phyloP scores from a whole-genome alignment of 331 rosid species.

The Quercus tomentella region DNA sequence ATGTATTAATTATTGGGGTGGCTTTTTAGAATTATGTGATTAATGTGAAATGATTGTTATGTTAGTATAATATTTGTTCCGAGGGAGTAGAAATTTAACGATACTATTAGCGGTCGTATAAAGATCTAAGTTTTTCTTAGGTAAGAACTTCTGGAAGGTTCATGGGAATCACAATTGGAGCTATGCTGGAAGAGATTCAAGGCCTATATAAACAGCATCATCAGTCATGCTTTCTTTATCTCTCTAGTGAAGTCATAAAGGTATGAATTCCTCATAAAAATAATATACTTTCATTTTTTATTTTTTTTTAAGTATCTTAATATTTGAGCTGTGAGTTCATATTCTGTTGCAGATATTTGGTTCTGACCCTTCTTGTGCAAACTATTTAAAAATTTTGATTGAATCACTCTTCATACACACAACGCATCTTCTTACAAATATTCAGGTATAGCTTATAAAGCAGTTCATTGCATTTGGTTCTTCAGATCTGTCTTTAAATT shows the following conservation, averaged over 20 bases:
- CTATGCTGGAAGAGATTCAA: constrained; percentile 98
- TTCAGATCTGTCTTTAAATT: constrained; percentile 1
- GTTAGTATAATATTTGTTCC: not conserved
- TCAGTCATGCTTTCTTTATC: constrained; percentile 98
- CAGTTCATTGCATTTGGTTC: constrained; percentile 7
- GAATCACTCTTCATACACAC: constrained; percentile 90
- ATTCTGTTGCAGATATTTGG: constrained; percentile 87
- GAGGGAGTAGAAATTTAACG: not conserved
- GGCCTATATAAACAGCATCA: constrained; percentile 84
- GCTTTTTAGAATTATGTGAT: not conserved
- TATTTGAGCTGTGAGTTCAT: constrained; percentile 21
- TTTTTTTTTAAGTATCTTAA: not conserved
- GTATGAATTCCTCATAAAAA: constrained; percentile 23
- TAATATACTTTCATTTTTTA: not conserved
- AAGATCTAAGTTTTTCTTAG: constrained; percentile 46
- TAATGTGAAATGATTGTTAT: not conserved
- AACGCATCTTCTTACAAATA: constrained; percentile 73
- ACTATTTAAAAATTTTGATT: constrained; percentile 82
- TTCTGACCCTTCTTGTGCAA: constrained; percentile 89
- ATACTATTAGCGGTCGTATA: not conserved
- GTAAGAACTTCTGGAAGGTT: constrained; percentile 96
- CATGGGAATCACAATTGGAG: constrained; percentile 96
- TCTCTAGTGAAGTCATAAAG: constrained; percentile 98
- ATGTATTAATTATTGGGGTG: not conserved
- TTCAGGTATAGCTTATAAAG: constrained; percentile 57